Percentiles rank a stretch among this genome's conserved stretches.
Evolutionary conservation across 2,329 filamentous ascomycete species (phyloP).

Genomic region (Apiospora phragmitis): DNA sequence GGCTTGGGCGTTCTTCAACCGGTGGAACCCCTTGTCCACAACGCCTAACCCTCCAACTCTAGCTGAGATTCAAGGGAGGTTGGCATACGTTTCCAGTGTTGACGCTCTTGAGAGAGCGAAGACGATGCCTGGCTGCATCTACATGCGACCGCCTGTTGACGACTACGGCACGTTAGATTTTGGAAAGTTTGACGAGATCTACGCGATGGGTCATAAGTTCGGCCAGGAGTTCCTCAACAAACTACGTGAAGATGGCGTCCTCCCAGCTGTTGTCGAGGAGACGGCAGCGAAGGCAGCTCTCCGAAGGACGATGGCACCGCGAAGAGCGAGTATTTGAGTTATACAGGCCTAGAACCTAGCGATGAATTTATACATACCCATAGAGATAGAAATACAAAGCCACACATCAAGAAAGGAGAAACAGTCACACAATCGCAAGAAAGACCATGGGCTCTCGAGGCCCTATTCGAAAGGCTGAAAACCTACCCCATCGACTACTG

Average conservation of each 20-base stretch:
- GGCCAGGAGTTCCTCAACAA: constrained; percentile 78
- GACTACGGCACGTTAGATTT: constrained; percentile 94
- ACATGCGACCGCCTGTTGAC: constrained; percentile 95
- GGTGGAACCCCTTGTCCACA: constrained; percentile 93
- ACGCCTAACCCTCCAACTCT: constrained; percentile 91
- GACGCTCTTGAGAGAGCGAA: constrained; percentile 95
- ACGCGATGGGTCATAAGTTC: constrained; percentile 82
- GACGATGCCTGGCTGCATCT: constrained; percentile 84
- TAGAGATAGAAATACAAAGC: background rate
- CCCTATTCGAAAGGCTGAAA: background rate
- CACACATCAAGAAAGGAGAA: background rate
- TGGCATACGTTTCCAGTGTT: constrained; percentile 93
- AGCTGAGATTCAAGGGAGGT: constrained; percentile 90
- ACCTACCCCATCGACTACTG: background rate
- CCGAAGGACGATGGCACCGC: constrained; percentile 75
- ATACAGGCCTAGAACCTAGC: background rate
- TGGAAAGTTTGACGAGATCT: constrained; percentile 97
- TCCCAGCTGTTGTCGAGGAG: constrained; percentile 67
- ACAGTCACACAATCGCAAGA: background rate
- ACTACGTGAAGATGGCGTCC: constrained; percentile 74
- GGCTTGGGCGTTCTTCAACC: constrained; percentile 90
- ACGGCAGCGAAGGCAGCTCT: constrained; percentile 76
- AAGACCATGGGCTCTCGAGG: background rate
- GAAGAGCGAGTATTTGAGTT: constrained; percentile 73
- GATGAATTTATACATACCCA: background rate